phyloP scores from a whole-genome alignment of 495 filamentous ascomycete genomes.

The Bombardia bombarda region DNA sequence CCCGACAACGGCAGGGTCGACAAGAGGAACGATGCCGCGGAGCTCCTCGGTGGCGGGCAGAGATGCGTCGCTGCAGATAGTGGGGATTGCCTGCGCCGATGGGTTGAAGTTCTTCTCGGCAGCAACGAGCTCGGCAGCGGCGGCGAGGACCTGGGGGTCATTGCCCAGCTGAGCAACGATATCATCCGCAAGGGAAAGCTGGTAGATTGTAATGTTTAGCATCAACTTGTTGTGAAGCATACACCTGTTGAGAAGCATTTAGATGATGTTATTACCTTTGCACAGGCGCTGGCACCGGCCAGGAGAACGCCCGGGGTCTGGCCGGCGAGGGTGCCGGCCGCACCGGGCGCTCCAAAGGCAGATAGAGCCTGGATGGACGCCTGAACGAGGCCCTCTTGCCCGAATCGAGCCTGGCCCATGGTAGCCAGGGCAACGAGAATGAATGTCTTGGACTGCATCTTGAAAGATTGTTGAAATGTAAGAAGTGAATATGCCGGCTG shows the following conservation, averaged over 20 bases:
- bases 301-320: slow-evolving; percentile 44
- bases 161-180: slow-evolving; percentile 48
- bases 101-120: slow-evolving; percentile 67
- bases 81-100: slow-evolving; percentile 44
- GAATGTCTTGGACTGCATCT: slow-evolving; percentile 39
- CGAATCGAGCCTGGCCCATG: slow-evolving; percentile 46
- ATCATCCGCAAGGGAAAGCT: slow-evolving; percentile 51
- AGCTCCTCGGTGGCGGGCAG: slow-evolving; percentile 50
- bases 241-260: too few relatives aligned
- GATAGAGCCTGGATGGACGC: slow-evolving; percentile 34
- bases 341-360: slow-evolving; percentile 40
- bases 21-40: slow-evolving; percentile 51
- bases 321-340: slow-evolving; percentile 48
- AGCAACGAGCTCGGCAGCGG: slow-evolving; percentile 49
- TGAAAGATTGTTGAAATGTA: slow-evolving; percentile 21
- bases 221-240: too few relatives aligned
- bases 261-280: slow-evolving; percentile 30
- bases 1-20: slow-evolving; percentile 49
- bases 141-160: slow-evolving; percentile 43
- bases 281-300: slow-evolving; percentile 50
- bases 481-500: too few relatives aligned
- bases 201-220: too few relatives aligned
- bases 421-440: slow-evolving; percentile 36
- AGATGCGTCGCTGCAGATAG: slow-evolving; percentile 47
- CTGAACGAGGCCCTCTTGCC: slow-evolving; percentile 43